phyloP scores from a whole-genome alignment of 371 early-diverging fungal species.

The Syncephalastrum sp. region DNA sequence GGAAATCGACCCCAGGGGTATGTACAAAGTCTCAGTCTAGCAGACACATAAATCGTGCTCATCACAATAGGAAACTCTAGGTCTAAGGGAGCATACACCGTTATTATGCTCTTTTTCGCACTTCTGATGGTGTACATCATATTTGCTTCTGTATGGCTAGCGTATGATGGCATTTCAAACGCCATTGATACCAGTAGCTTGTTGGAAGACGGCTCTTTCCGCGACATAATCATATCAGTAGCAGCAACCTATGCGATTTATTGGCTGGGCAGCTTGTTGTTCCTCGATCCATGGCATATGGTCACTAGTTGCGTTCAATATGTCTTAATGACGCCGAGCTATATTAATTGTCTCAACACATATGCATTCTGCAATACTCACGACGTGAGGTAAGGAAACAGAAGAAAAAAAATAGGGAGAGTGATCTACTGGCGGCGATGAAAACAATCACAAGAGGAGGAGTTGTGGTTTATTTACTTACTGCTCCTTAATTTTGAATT shows the following conservation, averaged over 20 bases:
- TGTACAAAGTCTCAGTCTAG: not conserved
- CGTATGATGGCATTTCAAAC: slow-evolving; percentile 21
- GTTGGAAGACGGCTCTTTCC: slow-evolving; percentile 56
- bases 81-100: slow-evolving; percentile 39
- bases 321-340: slow-evolving; percentile 77
- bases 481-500: slow-evolving; percentile 2
- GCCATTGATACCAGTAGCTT: slow-evolving; percentile 19
- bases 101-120: slow-evolving; percentile 54
- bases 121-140: slow-evolving; percentile 57
- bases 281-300: slow-evolving; percentile 96
- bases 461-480: not conserved
- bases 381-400: slow-evolving; percentile 67
- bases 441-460: not conserved
- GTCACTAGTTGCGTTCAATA: slow-evolving; percentile 87
- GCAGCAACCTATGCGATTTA: slow-evolving; percentile 85
- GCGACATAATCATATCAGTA: slow-evolving; percentile 82
- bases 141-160: slow-evolving; percentile 51
- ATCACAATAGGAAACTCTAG: slow-evolving; percentile 5
- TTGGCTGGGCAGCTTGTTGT: slow-evolving; percentile 68
- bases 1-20: slow-evolving; percentile 84
- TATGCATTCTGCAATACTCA: slow-evolving; percentile 93
- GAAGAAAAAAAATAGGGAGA: not conserved
- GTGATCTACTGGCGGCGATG: not conserved
- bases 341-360: slow-evolving; percentile 86
- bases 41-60: not conserved